Base-by-base conservation (phyloP, 1,284 basidiomycete species). In the Rhodotorula mucilaginosa region DNA sequence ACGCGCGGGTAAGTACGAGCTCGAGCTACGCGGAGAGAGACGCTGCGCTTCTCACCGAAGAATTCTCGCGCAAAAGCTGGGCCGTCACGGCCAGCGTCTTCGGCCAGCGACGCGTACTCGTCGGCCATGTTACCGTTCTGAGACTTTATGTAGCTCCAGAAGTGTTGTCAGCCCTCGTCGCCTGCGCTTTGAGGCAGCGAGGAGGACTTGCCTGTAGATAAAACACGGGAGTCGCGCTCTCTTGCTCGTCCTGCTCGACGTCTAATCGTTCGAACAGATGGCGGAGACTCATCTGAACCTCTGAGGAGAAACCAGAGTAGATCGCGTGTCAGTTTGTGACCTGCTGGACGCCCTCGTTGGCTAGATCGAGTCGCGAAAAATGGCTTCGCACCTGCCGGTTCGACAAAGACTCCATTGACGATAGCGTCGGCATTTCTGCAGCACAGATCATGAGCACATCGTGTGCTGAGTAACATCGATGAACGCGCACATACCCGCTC, bases 81-180 rank as follows among this genome's bases (percentile, higher is more conserved):
- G 0, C 75, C 75, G 0, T 71, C 62, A 0, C 7, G n/a, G 0
- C 73, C 73, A 8, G 74, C 71, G 39, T 76, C 75, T 13, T 46
- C 47, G 1, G 51, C 44, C 16, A 76, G 57, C 0, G 68, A 31
- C 0, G 46, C 62, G 31, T 70, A 68, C 59, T 76, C 73, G 46
- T 67, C 81, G 76, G 87, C 91, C 47, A 96, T 77, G 80, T 96
- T 96, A 16, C 93, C 93, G 80, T 96, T 92, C 80, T 96, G 93
- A 2, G 90, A 91, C 80, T 56, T 56, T 6, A 26, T 1, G 26
- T 16, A 26, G 26, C 52, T n/a, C 26, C 15, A 29, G 26, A 26
- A 6, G 6, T 49, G 48, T 16, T 12, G 34, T 34, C 34, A 34
- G 34, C 4, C 34, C 34, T 34, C 34, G 48, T 18, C 48, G 21